Percentiles rank a stretch among this genome's conserved stretches.
Conservation (phyloP, 495 filamentous ascomycete species). For the Pseudomonodictys pantanalensis region DNA sequence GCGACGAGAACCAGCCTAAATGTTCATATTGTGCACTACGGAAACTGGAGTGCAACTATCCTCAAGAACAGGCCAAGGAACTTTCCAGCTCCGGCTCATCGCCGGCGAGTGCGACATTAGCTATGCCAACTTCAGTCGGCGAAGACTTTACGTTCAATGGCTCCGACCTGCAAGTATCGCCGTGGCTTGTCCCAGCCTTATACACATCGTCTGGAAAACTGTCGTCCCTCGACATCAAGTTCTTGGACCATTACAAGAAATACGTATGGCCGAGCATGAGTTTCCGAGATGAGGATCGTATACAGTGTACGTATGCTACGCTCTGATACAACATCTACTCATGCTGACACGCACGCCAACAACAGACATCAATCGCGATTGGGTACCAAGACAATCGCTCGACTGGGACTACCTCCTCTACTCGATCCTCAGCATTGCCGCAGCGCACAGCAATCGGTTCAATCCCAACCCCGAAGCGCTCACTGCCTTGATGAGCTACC, state of each 20-base stretch:
- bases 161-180: neutral
- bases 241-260: neutral
- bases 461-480: neutral
- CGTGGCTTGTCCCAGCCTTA: neutral
- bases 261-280: neutral
- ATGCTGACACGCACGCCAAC: too few relatives aligned
- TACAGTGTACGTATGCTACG: too few relatives aligned
- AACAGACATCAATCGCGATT: conserved; percentile 19
- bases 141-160: neutral
- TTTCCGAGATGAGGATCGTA: conserved; percentile 9
- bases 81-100: neutral
- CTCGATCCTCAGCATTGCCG: conserved; percentile 14
- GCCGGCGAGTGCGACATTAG: neutral
- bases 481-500: neutral
- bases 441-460: neutral
- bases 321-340: too few relatives aligned
- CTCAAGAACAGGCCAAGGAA: neutral
- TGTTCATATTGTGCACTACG: conserved; percentile 21
- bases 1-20: conserved; percentile 13
- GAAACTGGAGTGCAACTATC: conserved; percentile 12
- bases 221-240: neutral
- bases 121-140: neutral
- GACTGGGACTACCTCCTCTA: conserved; percentile 13
- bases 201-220: neutral
- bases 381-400: conserved; percentile 5